Conservation (phyloP, 768 basidiomycete species). For the Lentinus brumalis region DNA sequence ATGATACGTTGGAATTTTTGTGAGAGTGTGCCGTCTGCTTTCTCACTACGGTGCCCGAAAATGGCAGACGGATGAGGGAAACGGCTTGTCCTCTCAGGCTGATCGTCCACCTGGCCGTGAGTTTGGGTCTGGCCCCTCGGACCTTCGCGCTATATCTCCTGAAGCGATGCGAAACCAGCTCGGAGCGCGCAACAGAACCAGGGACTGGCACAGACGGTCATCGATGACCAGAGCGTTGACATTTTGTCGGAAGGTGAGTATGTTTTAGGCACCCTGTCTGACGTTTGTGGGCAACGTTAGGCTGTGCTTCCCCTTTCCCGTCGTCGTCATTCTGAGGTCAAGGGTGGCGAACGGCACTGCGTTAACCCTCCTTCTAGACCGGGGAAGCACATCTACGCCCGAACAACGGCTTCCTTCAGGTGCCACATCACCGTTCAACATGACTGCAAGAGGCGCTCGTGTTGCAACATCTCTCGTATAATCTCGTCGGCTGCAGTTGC, state of each 20-base stretch:
- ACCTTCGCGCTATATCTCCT: neutral
- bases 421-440: neutral
- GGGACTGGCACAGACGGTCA: neutral
- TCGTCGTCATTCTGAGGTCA: neutral
- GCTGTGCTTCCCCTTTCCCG: neutral
- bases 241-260: neutral
- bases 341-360: neutral
- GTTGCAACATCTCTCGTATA: neutral
- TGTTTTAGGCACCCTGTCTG: neutral
- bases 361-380: neutral
- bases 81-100: neutral
- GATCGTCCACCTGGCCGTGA: neutral
- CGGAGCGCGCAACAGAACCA: neutral
- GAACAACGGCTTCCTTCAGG: neutral
- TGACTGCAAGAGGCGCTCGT: neutral
- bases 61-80: neutral
- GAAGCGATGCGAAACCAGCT: neutral
- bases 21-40: neutral
- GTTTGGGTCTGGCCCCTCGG: conserved; percentile 5
- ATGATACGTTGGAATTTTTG: neutral
- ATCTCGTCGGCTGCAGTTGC: conserved; percentile 2
- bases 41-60: neutral
- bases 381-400: neutral
- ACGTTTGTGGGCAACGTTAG: neutral
- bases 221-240: neutral